These are phyloP conservation scores for Populus davidiana DNA, from an alignment of 345 rosid genomes.

Conservation along the genomic window DNA sequence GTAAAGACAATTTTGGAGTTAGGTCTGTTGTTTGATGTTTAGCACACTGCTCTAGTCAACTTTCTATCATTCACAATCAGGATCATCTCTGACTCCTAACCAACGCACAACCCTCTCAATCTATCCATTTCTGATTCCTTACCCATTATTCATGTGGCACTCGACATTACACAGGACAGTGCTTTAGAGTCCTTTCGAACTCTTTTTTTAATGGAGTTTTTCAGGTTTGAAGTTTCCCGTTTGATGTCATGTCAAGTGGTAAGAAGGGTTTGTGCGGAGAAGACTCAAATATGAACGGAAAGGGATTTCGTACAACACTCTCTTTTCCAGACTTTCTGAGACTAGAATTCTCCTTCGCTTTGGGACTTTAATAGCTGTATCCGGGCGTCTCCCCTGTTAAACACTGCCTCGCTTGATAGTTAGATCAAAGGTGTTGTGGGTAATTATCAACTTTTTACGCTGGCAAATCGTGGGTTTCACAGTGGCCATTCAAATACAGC, in stretches of 20 bases:
- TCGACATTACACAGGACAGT: background rate
- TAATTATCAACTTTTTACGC: too few species aligned
- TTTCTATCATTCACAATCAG: background rate
- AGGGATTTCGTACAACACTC: too few species aligned
- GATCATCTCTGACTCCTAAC: slow-evolving; percentile 6
- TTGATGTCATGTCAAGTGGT: background rate
- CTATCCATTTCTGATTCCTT: background rate
- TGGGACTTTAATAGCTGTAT: background rate
- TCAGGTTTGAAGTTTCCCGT: background rate
- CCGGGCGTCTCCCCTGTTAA: background rate
- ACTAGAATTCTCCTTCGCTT: too few species aligned
- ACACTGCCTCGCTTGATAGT: background rate
- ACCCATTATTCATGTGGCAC: background rate
- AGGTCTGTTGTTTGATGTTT: too few species aligned
- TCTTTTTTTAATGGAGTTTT: background rate
- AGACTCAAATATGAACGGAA: too few species aligned
- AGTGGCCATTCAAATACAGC: too few species aligned
- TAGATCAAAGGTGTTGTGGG: background rate
- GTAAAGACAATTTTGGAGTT: background rate
- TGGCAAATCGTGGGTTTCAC: too few species aligned
- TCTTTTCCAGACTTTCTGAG: too few species aligned
- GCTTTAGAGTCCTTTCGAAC: background rate
- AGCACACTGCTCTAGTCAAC: background rate
- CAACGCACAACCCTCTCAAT: background rate
- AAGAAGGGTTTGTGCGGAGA: background rate